These are phyloP conservation scores for Pseudopithomyces maydicus DNA, from an alignment of 2,329 filamentous ascomycete species.

Conservation along the genomic window DNA sequence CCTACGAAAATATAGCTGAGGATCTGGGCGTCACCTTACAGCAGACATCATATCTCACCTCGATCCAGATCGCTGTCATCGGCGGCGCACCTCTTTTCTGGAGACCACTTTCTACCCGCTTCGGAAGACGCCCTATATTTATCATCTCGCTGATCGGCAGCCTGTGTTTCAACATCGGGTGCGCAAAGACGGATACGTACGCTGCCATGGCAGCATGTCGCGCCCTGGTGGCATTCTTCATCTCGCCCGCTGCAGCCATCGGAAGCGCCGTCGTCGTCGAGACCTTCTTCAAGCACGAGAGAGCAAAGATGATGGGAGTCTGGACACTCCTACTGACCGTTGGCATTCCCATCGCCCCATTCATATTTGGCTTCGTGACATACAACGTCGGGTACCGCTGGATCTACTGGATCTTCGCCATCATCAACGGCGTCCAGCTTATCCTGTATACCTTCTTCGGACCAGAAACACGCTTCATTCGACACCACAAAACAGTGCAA, in stretches of 20 bases:
- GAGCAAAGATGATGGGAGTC: constrained; percentile 62
- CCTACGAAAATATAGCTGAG: constrained; percentile 58
- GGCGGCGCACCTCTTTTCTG: constrained; percentile 62
- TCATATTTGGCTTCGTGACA: constrained; percentile 54
- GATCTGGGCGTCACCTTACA: constrained; percentile 58
- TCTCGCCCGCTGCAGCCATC: constrained; percentile 59
- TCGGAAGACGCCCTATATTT: constrained; percentile 61
- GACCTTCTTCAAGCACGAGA: constrained; percentile 61
- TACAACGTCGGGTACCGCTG: constrained; percentile 60
- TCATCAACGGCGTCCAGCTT: constrained; percentile 62
- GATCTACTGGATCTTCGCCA: constrained; percentile 64
- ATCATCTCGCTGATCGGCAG: constrained; percentile 56
- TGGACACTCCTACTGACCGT: constrained; percentile 61
- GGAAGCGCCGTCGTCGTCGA: constrained; percentile 64
- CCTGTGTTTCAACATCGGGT: constrained; percentile 58
- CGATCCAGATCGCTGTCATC: constrained; percentile 60
- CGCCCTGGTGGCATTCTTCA: constrained; percentile 61
- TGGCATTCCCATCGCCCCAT: constrained; percentile 51
- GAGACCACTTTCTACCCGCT: constrained; percentile 60
- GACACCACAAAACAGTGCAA: constrained; percentile 43
- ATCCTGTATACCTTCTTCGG: constrained; percentile 59
- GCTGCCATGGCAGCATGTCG: constrained; percentile 57
- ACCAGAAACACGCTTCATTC: constrained; percentile 60
- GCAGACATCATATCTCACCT: constrained; percentile 59
- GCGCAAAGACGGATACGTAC: constrained; percentile 57